Base-by-base conservation (phyloP, 768 basidiomycete genomes). In the Tulasnella sp. region DNA sequence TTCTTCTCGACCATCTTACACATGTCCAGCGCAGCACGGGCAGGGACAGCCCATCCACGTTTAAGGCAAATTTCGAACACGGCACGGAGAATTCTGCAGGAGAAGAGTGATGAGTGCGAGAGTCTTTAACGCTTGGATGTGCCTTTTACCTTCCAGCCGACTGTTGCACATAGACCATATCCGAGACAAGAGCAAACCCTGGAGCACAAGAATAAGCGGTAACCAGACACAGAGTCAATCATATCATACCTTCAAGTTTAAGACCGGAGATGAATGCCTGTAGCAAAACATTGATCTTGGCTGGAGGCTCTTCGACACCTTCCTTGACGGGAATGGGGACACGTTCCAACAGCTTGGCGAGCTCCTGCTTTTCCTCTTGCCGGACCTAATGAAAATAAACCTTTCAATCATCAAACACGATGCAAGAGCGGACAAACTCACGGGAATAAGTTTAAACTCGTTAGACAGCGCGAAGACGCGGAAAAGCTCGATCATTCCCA, bases 251-350 rank as follows among this genome's bases (percentile, higher is more conserved):
- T 75, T 96, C 93, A 2, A 99, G 85, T 80, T 95, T 98, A 65
- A 98, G 87, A 73, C 92, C 89, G 0, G 95, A 97, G 75, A 98
- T 94, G 79, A 91, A 98, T 0, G 95, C 89, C 78, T 99, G 96
- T 1, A 99, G 83, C 0, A 98, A 84, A 2, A 98, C 96, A 76
- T 98, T 98, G 79, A 98, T 94, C 82, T 99, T 99, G 8, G 97
- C 92, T 0, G 94, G 91, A 0, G 95, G 94, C 77, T 99, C 96
- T 73, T 99, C 96, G 5, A 96, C 94, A 67, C 88, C 85, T 80
- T 99, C 97, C 81, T 98, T 98, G 76, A 98, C 91, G 0, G 97
- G 97, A 59, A 99, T 95, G 1, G 96, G 96, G 0, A 98, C 96
- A 1, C 94, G 86, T 78, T 99, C 96, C 59, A 98, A 82, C 8